Evolutionary conservation across 257 asterid species (phyloP), one percentile per base, ranked within the genome.

Genomic region (Capsicum pubescens): DNA sequence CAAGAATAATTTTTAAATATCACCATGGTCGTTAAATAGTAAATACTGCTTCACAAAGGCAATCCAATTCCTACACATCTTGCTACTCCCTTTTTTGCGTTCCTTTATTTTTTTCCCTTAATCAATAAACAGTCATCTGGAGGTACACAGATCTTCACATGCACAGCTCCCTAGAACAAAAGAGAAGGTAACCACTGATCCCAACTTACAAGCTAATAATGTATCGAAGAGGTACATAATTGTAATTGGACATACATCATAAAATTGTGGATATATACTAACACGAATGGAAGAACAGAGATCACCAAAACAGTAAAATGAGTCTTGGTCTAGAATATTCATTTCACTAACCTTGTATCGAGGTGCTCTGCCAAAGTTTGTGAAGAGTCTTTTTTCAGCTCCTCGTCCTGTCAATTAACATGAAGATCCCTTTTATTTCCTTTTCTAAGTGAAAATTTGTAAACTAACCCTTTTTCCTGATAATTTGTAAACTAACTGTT

Each of bases 391-490:
- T 52, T 78, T 14, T 54, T 82, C 85, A 88, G 60, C 85, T 92
- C 89, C 17, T 84, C 93, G 71, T 86, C 94, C 95, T 94, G 88
- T 66, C 66, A 84, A 84, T 78, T 68, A 50, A 86, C 39, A n/a
- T 16, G 70, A 63, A 68, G 79, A 71, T 50, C 57, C 32, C 64
- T 32, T 52, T 36, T 50, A 36, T 44, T 50, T 68, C 36, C 79
- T 82, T 15, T 66, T 9, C 17, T 4, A 68, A 3, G 36, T 54
- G 59, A 42, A 66, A 61, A 14, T 12, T 82, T 82, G 85, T 54
- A 26, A 52, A 14, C 46, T 19, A 32, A 50, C 42, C 64, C 8
- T 21, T 76, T 26, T 26, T 13, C 26, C 2, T 5, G 15, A 76
- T 76, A 35, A 57, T 36, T 26, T 79, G 69, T 42, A 89, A 70